Base-by-base conservation (phyloP, 2,329 filamentous ascomycete genomes). In the Xylariaceae sp. region DNA sequence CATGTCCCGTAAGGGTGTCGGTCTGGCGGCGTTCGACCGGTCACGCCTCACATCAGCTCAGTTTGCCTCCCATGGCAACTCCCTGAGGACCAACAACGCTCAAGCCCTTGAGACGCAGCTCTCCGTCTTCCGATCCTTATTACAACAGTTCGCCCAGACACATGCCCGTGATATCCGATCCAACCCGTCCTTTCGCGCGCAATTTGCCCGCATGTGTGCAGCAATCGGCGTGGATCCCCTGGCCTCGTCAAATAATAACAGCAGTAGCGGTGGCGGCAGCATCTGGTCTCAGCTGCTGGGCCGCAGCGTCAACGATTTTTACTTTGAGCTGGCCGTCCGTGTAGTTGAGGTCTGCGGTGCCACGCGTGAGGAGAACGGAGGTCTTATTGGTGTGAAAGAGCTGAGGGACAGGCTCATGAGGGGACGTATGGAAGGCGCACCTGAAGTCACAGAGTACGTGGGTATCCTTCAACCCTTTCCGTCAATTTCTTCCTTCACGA, bases 201-300 rank as follows among this genome's bases (percentile, higher is more conserved):
- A 99, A 71, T 99, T 99, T 66, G 92, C 94, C 3, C 90, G 92
- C 68, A 99, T 99, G 94, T 99, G 94, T 73, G 84, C 90, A 63
- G 90, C 91, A 55, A 96, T 99, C 59, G 94, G 94, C 43, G 90
- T 99, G 11, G 94, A 99, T 68, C 95, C 94, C 2, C 77, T 99
- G 15, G 90, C 90, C n/a, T 83, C 80, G 2, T 56, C 53, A 39
- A 49, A 41, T 49, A 72, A 67, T 68, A 58, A 69, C 39, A 73
- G 70, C 42, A 71, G 75, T 56, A 67, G 72, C 33, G 75, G 74
- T 6, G 75, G 71, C 1, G 81, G 82, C 15, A 94, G 86, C 51
- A 84, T 96, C 51, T 97, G 94, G 92, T 87, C 90, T 9, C 91
- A 96, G 73, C 82, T 97, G 55, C 78, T 97, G 17, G 94, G 94